Evolutionary conservation across 805 yeast species (phyloP).

Genomic region (Jamesozyma jinghongensis): DNA sequence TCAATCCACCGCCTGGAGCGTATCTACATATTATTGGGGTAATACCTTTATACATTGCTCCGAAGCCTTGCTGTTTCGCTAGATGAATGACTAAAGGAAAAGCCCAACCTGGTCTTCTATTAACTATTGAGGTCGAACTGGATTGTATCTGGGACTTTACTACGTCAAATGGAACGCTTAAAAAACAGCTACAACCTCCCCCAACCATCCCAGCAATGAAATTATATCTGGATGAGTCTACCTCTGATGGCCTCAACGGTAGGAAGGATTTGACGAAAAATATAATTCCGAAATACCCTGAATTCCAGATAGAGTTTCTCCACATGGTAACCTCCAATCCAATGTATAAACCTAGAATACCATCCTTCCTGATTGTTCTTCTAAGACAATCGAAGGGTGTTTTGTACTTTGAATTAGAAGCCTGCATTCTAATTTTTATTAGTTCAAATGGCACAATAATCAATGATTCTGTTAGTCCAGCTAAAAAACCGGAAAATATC

Average conservation of each 20-base stretch:
- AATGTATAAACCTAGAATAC: conserved; percentile 73
- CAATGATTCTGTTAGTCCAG: conserved; percentile 93
- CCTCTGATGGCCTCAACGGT: conserved; percentile 62
- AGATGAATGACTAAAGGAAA: conserved; percentile 64
- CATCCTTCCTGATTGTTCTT: conserved; percentile 63
- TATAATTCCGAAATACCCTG: conserved; percentile 92
- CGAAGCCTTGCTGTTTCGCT: conserved; percentile 74
- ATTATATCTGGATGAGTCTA: conserved; percentile 74
- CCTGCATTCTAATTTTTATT: conserved; percentile 89
- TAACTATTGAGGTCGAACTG: conserved; percentile 56
- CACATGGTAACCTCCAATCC: conserved; percentile 94
- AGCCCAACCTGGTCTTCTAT: conserved; percentile 84
- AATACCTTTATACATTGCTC: conserved; percentile 88
- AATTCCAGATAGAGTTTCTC: conserved; percentile 95
- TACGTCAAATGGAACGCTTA: conserved; percentile 94
- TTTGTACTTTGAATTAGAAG: conserved; percentile 65
- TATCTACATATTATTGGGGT: conserved; percentile 90
- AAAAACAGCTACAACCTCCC: conserved; percentile 85
- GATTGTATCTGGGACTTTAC: conserved; percentile 93
- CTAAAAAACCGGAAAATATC: conserved; percentile 87
- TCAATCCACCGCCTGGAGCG: conserved; percentile 97
- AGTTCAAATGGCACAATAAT: conserved; percentile 96
- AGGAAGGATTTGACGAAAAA: conserved; percentile 64
- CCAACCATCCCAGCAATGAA: conserved; percentile 87
- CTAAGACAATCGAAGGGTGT: conserved; percentile 76